Evolutionary conservation across 176 grass and related monocot species (phyloP), one percentile per base, ranked within the genome.

Genomic region (Oryza glaberrima): DNA sequence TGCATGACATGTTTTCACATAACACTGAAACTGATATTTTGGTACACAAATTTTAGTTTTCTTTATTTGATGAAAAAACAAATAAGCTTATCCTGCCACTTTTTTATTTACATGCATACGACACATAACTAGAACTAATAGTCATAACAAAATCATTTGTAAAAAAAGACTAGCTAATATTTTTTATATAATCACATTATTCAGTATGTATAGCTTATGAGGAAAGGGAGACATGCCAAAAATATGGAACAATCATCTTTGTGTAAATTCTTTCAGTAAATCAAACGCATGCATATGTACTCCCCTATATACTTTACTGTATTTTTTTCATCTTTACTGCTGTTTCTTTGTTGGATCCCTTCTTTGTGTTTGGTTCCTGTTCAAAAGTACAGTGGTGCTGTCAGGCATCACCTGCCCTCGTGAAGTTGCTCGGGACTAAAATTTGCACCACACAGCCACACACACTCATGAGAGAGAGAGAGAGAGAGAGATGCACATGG

Each of bases 361-460:
- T 54, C 13, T 68, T 79, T 60, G 47, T 61, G 34, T 82, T 83
- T 72, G 36, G 28, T 10, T 76, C 43, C n/a, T 70, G 7, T 70
- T 51, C 15, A 28, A 85, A 75, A 85, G 82, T 81, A 76, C 69
- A 88, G 49, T 79, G 74, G 12, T 83, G 90, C 63, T 92, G 83
- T 61, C 85, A 88, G 75, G 40, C 69, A 83, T 87, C 80, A 83
- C 68, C 38, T 32, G 44, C 80, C 74, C 75, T 11, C 32, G 11
- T 86, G 84, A 32, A 60, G 67, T 38, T 5, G 4, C 20, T 26
- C 13, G 17, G 47, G 67, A n/a, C 14, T 63, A 63, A 63, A 58
- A n/a, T 58, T 58, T 58, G 54, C 54, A 58, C 54, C 17, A n/a
- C 52, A 58, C 43, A 44, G 43, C 43, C 43, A 44, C 54, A 49